Percentiles rank a stretch among this genome's conserved stretches.
Conservation (phyloP, 106 monocot species). For the Allium fistulosum region DNA sequence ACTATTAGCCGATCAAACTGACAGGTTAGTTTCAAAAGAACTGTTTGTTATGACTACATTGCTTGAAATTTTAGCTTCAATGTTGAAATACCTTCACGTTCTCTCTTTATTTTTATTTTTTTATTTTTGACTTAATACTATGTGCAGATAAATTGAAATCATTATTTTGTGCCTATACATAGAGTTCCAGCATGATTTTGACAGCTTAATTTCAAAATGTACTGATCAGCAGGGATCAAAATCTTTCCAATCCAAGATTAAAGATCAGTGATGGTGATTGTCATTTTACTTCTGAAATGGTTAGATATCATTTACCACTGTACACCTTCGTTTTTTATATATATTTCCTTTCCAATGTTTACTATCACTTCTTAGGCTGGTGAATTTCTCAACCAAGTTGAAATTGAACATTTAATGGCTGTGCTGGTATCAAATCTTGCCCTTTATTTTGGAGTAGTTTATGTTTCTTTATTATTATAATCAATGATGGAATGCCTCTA, state of each 20-base stretch:
- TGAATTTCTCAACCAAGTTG: constrained; percentile 19
- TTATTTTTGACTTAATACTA: too few relatives aligned
- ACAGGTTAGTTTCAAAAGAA: constrained; percentile 5
- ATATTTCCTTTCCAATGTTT: not conserved
- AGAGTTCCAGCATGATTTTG: too few relatives aligned
- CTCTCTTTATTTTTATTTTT: too few relatives aligned
- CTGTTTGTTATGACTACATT: too few relatives aligned
- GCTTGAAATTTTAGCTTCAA: too few relatives aligned
- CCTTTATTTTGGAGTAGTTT: not conserved
- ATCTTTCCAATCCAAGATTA: constrained; percentile 5
- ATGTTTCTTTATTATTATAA: not conserved
- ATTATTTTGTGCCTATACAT: too few relatives aligned
- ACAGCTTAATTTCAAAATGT: not conserved
- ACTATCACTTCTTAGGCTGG: constrained; percentile 8
- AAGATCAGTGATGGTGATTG: not conserved
- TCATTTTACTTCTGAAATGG: constrained; percentile 22
- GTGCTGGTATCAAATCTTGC: constrained; percentile 38
- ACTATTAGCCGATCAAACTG: not conserved
- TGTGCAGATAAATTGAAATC: too few relatives aligned
- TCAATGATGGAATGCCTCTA: constrained; percentile 2
- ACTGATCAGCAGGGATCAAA: constrained; percentile 5
- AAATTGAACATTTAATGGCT: constrained; percentile 33
- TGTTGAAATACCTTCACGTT: too few relatives aligned
- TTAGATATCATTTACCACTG: not conserved
- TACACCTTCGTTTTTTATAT: not conserved